Base-by-base conservation (phyloP, 2,329 filamentous ascomycete genomes). In the Aspergillus tubingensis region DNA sequence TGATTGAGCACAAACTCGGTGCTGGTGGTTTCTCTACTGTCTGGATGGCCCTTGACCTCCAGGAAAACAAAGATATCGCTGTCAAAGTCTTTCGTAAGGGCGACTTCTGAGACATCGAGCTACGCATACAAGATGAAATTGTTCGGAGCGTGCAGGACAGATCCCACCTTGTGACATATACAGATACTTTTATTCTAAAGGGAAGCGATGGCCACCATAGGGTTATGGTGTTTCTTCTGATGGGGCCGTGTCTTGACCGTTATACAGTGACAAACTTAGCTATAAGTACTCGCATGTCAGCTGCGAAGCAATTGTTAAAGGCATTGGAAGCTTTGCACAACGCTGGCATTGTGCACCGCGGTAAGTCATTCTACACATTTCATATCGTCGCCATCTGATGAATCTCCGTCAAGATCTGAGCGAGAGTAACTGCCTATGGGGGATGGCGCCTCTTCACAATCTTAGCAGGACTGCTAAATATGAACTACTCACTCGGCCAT, bases 391-490 rank as follows among this genome's bases (percentile, higher is more conserved):
- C n/a, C 27, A 63, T 50, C 59, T 67, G 59, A 63, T 44, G 49
- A 38, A 48, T 48, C 61, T 54, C 52, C 21, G n/a, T 48, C 56
- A 73, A 30, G 68, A 72, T 57, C 57, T 72, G 19, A 73, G 67
- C 52, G 62, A 62, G 30, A 67, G 58, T 25, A 73, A 73, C 48
- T 70, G 64, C 62, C 69, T 73, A 62, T 72, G 65, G 68, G 70
- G 67, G 25, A 67, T 71, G 47, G 30, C 41, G 59, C 61, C 67
- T 60, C 58, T 70, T 19, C 57, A 67, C 27, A 43, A 65, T 63
- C 64, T 70, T 30, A 64, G 48, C 48, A 63, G 67, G 49, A 65
- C 54, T 56, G 68, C 60, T 8, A 73, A 71, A 63, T 72, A 72
- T 41, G 38, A 72, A 36, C 39, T 56, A 57, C 65, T 72, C 10